phyloP scores from a whole-genome alignment of 768 basidiomycete species.

The Lactarius trivialis region DNA sequence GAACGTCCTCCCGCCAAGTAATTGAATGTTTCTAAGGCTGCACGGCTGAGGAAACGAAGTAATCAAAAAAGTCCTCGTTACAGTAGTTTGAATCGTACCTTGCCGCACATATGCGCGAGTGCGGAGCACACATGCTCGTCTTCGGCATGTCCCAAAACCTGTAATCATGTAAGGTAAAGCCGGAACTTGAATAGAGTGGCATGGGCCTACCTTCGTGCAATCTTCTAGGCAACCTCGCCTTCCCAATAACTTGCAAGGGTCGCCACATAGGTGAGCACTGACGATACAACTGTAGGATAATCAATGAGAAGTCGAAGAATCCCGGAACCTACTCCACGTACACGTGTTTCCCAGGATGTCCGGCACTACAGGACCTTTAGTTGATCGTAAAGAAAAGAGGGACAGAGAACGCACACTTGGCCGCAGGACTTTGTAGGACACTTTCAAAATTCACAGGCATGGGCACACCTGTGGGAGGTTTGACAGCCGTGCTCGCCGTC shows the following conservation, averaged over 20 bases:
- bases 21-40: slow-evolving; percentile 3
- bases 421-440: slow-evolving; percentile 35
- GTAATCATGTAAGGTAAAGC: neutral
- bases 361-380: slow-evolving; percentile 37
- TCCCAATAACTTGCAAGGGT: slow-evolving; percentile 39
- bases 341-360: slow-evolving; percentile 51
- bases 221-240: slow-evolving; percentile 45
- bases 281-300: slow-evolving; percentile 47
- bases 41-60: slow-evolving; percentile 9
- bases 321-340: slow-evolving; percentile 25
- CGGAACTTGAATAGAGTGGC: no score
- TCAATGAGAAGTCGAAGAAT: neutral
- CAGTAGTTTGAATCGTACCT: slow-evolving; percentile 31
- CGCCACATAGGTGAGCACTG: slow-evolving; percentile 47
- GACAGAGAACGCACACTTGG: slow-evolving; percentile 36
- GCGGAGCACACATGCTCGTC: slow-evolving; percentile 51
- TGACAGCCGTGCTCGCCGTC: slow-evolving; percentile 42
- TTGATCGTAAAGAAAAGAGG: neutral
- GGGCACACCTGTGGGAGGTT: slow-evolving; percentile 42
- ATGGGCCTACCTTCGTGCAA: slow-evolving; percentile 42
- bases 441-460: slow-evolving; percentile 39
- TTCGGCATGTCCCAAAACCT: slow-evolving; percentile 44
- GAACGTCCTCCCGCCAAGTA: slow-evolving; percentile 3
- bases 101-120: slow-evolving; percentile 48
- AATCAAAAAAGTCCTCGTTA: neutral